Conservation (phyloP, 2,329 filamentous ascomycete genomes). For the Neonectria magnoliae region DNA sequence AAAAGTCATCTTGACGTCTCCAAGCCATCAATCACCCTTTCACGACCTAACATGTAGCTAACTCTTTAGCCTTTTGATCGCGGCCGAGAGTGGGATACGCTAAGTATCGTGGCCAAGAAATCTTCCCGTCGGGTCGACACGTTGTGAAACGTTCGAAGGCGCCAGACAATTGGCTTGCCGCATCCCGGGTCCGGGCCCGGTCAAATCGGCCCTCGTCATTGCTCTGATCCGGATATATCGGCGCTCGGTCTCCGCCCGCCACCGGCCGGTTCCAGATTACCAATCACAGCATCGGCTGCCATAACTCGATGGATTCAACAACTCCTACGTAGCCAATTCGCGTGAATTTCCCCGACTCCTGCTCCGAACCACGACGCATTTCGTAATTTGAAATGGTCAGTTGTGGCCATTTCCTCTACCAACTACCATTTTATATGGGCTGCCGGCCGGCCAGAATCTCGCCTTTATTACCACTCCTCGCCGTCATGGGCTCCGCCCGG, state of each 20-base stretch:
- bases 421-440: not conserved
- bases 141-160: not conserved
- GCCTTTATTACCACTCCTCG: not conserved
- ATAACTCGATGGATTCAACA: not conserved
- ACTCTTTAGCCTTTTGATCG: not conserved
- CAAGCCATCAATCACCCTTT: not conserved
- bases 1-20: not conserved
- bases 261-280: slow-evolving; percentile 1
- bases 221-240: slow-evolving; percentile 2
- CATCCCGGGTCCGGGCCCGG: not conserved
- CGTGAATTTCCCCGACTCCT: not conserved
- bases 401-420: not conserved
- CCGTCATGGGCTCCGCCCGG: slow-evolving; percentile 15
- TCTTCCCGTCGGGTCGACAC: not conserved
- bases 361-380: not conserved
- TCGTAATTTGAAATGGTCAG: not conserved
- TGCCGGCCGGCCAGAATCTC: not conserved
- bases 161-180: not conserved
- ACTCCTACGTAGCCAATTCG: not conserved
- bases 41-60: not conserved
- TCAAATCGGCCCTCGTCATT: not conserved
- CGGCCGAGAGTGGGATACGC: not conserved
- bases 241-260: slow-evolving; percentile 8
- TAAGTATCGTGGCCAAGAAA: not conserved
- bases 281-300: slow-evolving; percentile 6